A percentile compares a stretch with the other conserved stretches of the same genome.
Evolutionary conservation across 345 rosid species (phyloP).

Genomic region (Linum tenue): DNA sequence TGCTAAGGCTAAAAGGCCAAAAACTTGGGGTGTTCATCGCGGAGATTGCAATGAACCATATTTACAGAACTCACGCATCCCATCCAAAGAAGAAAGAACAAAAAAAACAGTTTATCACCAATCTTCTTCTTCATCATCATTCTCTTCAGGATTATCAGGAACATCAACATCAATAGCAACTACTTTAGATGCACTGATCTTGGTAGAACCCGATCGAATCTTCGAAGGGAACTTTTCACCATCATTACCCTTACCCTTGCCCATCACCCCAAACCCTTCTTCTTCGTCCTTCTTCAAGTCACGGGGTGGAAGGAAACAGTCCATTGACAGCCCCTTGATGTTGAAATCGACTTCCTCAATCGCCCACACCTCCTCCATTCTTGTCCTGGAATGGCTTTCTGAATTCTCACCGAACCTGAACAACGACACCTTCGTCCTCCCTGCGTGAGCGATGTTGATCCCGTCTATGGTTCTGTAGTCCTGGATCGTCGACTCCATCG

Average conservation of each 20-base stretch:
- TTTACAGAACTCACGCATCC: background rate
- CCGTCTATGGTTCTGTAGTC: constrained; percentile 74
- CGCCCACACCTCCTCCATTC: constrained; percentile 84
- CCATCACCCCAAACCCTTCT: constrained; percentile 23
- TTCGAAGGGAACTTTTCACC: constrained; percentile 37
- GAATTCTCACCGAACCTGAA: constrained; percentile 54
- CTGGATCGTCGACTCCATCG: constrained; percentile 68
- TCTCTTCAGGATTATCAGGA: constrained; percentile 3
- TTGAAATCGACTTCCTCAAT: constrained; percentile 93
- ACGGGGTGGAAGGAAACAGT: constrained; percentile 84
- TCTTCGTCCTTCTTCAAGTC: constrained; percentile 69
- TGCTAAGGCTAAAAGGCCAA: background rate
- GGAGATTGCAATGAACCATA: background rate
- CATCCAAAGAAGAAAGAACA: background rate
- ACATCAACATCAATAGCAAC: constrained; percentile 51
- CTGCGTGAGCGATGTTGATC: constrained; percentile 70
- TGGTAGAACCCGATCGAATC: constrained; percentile 36
- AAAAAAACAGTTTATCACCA: background rate
- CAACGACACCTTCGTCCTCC: constrained; percentile 58
- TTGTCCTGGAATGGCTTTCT: constrained; percentile 61
- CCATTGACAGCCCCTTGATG: constrained; percentile 74
- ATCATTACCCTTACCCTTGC: constrained; percentile 4
- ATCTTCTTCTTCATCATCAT: constrained; percentile 24
- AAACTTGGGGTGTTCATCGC: background rate
- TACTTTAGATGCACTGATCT: constrained; percentile 51